Evolutionary conservation across 768 basidiomycete species (phyloP).

Genomic region (Pleurotus eryngii): DNA sequence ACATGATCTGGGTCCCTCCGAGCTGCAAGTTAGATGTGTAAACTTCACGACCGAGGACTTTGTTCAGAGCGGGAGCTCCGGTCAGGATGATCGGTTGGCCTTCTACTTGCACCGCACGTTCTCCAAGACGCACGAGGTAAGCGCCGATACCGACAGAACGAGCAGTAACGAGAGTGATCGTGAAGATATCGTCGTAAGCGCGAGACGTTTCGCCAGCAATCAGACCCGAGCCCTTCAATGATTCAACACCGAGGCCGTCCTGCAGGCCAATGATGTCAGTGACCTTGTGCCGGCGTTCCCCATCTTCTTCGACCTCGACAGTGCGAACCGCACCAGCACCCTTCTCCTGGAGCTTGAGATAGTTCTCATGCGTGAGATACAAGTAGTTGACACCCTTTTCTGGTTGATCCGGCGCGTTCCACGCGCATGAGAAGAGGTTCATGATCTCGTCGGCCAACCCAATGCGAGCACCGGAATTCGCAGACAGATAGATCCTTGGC

Average conservation of each 20-base stretch:
- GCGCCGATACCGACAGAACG: slow-evolving; percentile 99
- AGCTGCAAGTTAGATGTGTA: slow-evolving; percentile 98
- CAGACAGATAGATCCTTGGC: slow-evolving; percentile 96
- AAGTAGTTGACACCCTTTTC: slow-evolving; percentile 97
- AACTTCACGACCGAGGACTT: slow-evolving; percentile 97
- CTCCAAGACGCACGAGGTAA: slow-evolving; percentile 95
- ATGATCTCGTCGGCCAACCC: slow-evolving; percentile 93
- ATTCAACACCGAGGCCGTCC: slow-evolving; percentile 96
- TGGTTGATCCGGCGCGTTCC: slow-evolving; percentile 77
- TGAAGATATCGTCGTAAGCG: slow-evolving; percentile 99
- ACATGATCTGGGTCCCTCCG: slow-evolving; percentile 99
- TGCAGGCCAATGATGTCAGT: slow-evolving; percentile 97
- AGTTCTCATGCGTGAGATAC: slow-evolving; percentile 91
- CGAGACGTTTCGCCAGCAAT: slow-evolving; percentile 98
- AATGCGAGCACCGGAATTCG: slow-evolving; percentile 97
- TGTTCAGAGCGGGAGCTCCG: slow-evolving; percentile 95
- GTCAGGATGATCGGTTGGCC: slow-evolving; percentile 99
- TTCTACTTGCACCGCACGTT: slow-evolving; percentile 97
- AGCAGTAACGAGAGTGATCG: slow-evolving; percentile 97
- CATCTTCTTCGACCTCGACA: slow-evolving; percentile 78
- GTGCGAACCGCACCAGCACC: slow-evolving; percentile 75
- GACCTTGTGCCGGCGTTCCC: slow-evolving; percentile 89
- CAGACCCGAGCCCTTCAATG: slow-evolving; percentile 91
- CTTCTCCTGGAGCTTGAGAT: slow-evolving; percentile 85
- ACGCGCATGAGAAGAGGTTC: slow-evolving; percentile 85